phyloP scores from a whole-genome alignment of 2,329 filamentous ascomycete genomes.

The Didymella glomerata region DNA sequence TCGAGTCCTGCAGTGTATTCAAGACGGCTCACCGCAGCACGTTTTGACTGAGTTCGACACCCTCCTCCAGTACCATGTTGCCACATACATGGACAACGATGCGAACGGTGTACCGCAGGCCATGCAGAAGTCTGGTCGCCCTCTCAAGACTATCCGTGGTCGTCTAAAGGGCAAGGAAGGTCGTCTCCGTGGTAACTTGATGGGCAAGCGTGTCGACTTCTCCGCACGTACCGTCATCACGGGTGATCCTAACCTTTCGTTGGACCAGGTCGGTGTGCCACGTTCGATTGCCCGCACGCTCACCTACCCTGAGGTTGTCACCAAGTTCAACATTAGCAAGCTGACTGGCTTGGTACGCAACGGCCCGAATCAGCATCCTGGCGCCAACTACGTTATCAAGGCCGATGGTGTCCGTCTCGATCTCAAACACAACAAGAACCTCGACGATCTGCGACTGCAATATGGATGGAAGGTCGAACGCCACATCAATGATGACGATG shows the following conservation, averaged over 20 bases:
- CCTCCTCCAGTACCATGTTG: conserved; percentile 95
- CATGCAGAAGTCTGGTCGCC: conserved; percentile 94
- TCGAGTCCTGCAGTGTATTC: conserved; percentile 89
- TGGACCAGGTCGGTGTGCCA: conserved; percentile 97
- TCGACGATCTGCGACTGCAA: conserved; percentile 84
- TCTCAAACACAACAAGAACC: conserved; percentile 88
- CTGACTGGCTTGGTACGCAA: conserved; percentile 89
- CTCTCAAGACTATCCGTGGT: conserved; percentile 94
- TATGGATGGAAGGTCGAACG: conserved; percentile 99
- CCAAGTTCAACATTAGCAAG: conserved; percentile 95
- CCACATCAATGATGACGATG: conserved; percentile 94
- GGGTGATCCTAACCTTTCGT: conserved; percentile 92
- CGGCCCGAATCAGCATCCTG: conserved; percentile 92
- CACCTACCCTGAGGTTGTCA: conserved; percentile 97
- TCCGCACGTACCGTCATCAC: conserved; percentile 99
- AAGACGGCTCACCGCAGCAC: conserved; percentile 90
- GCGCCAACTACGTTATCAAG: conserved; percentile 95
- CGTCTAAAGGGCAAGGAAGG: conserved; percentile 99
- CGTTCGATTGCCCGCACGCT: conserved; percentile 90
- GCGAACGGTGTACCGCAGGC: conserved; percentile 95
- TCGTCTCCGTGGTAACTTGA: conserved; percentile 95
- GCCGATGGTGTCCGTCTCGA: conserved; percentile 94
- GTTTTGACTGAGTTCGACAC: conserved; percentile 90
- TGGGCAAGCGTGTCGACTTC: conserved; percentile 97
- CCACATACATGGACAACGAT: conserved; percentile 99